These are phyloP conservation scores for Colletotrichum sansevieriae DNA, from an alignment of 2,329 filamentous ascomycete species.

Conservation along the genomic window DNA sequence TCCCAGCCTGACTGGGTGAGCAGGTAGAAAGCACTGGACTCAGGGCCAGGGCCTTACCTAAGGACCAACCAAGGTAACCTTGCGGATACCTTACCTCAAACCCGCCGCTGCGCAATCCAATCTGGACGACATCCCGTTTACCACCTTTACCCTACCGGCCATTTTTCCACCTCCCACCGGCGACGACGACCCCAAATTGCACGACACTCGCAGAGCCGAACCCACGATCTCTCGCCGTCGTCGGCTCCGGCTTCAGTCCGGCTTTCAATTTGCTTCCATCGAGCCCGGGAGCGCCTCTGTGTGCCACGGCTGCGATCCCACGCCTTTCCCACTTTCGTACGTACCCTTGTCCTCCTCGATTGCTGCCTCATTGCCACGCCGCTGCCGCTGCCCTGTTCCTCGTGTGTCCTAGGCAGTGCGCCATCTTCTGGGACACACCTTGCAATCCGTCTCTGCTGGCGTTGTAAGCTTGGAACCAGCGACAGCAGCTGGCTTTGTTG, in stretches of 20 bases:
- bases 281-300: conserved; percentile 10
- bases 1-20: background rate
- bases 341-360: conserved; percentile 33
- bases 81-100: conserved; percentile 24
- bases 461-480: background rate
- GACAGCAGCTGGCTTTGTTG: background rate
- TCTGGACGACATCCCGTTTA: conserved; percentile 34
- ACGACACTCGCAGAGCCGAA: background rate
- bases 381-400: background rate
- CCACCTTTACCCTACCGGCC: background rate
- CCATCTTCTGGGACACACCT: background rate
- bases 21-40: background rate
- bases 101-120: conserved; percentile 32
- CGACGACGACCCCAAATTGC: background rate
- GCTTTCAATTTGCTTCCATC: conserved; percentile 3
- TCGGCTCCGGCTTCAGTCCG: background rate
- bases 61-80: conserved; percentile 22
- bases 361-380: conserved; percentile 28
- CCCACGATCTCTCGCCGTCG: conserved; percentile 12
- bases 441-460: background rate
- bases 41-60: conserved; percentile 24
- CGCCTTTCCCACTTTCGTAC: conserved; percentile 39
- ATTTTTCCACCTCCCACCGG: conserved; percentile 6
- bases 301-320: conserved; percentile 8
- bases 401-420: conserved; percentile 5